These are phyloP conservation scores for Hypoxylon sp. DNA, from an alignment of 2,329 filamentous ascomycete genomes.

Conservation along the genomic window DNA sequence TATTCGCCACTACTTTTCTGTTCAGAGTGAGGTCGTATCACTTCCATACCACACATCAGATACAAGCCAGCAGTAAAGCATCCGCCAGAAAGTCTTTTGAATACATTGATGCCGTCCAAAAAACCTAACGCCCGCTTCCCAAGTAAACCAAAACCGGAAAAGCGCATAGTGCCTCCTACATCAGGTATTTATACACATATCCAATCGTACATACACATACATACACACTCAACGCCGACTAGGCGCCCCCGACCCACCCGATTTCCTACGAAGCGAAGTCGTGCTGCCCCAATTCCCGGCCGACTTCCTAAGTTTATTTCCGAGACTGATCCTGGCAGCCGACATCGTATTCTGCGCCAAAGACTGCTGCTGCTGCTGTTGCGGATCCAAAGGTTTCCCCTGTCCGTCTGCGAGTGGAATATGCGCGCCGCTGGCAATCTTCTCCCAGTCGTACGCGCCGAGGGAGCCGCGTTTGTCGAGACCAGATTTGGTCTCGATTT, in stretches of 20 bases:
- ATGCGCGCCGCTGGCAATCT: constrained; percentile 42
- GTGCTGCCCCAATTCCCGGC: constrained; percentile 58
- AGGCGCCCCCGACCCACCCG: constrained; percentile 31
- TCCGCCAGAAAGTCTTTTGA: too few species aligned
- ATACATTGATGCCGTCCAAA: not conserved
- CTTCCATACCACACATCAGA: too few species aligned
- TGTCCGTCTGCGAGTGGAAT: constrained; percentile 43
- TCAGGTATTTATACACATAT: not conserved
- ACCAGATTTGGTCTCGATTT: constrained; percentile 14
- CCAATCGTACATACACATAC: not conserved
- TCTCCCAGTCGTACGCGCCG: constrained; percentile 51
- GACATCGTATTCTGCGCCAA: constrained; percentile 49
- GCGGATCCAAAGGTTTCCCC: constrained; percentile 41
- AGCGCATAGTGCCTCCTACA: not conserved
- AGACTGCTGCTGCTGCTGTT: constrained; percentile 34
- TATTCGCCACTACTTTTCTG: too few species aligned
- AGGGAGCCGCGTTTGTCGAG: constrained; percentile 38
- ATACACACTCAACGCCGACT: constrained; percentile 23
- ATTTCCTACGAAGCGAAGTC: constrained; percentile 51
- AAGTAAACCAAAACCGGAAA: too few species aligned
- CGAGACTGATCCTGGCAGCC: constrained; percentile 59
- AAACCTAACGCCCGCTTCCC: constrained; percentile 1
- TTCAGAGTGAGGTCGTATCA: too few species aligned
- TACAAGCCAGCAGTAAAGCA: too few species aligned
- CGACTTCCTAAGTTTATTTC: constrained; percentile 59